These are phyloP conservation scores for Aurinia saxatilis DNA, from an alignment of 345 rosid genomes.

Conservation along the genomic window DNA sequence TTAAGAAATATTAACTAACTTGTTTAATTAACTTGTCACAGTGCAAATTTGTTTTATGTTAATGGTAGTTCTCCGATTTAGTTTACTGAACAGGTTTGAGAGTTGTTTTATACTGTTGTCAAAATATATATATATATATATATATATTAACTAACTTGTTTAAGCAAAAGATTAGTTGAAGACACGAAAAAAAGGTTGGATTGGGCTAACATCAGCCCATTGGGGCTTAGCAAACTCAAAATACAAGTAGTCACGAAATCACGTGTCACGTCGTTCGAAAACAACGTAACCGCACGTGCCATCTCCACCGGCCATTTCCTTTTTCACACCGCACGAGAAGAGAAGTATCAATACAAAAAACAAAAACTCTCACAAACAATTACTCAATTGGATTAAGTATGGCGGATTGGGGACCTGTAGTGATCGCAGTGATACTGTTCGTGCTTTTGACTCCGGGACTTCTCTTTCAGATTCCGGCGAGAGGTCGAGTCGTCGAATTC, in stretches of 20 bases:
- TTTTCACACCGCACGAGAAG: conserved; percentile 20
- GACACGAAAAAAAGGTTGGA: not conserved
- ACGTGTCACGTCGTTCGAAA: conserved; percentile 24
- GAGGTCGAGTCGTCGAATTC: conserved; percentile 46
- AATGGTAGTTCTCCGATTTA: no score
- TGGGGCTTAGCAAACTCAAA: not conserved
- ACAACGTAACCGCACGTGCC: conserved; percentile 25
- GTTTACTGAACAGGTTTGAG: no score
- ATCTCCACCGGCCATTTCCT: conserved; percentile 12
- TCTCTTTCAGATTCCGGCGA: conserved; percentile 79
- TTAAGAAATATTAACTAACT: no score
- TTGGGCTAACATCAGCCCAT: not conserved
- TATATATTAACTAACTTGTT: no score
- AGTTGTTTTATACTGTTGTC: no score
- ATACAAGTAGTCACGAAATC: not conserved
- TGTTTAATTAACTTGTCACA: no score
- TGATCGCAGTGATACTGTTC: conserved; percentile 73
- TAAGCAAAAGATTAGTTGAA: no score
- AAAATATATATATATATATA: no score
- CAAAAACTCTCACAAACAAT: not conserved
- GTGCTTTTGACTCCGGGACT: conserved; percentile 76
- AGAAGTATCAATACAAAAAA: not conserved
- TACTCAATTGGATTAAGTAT: conserved; percentile 25
- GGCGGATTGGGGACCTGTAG: conserved; percentile 99
- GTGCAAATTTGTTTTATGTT: no score